Percentiles rank a stretch among this genome's conserved stretches.
phyloP scores from a whole-genome alignment of 768 basidiomycete genomes.

The Erythrobasidium yunnanense region DNA sequence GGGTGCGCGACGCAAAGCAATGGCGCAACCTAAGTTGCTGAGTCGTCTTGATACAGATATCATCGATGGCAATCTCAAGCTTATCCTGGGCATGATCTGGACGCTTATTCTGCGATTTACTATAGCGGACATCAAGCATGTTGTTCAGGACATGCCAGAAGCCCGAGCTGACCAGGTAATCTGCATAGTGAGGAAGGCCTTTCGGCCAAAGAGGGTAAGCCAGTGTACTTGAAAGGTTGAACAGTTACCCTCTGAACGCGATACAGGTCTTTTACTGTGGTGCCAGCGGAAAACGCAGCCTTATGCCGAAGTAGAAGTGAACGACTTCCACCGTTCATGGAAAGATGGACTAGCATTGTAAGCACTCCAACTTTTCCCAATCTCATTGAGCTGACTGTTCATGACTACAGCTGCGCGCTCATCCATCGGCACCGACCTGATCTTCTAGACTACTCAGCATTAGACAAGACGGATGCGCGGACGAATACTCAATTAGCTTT shows the following conservation, averaged over 20 bases:
- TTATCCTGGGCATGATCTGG: slow-evolving; percentile 92
- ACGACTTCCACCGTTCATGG: slow-evolving; percentile 88
- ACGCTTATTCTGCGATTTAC: slow-evolving; percentile 92
- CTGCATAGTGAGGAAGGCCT: slow-evolving; percentile 82
- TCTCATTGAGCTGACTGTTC: slow-evolving; percentile 16
- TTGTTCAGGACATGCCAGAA: slow-evolving; percentile 27
- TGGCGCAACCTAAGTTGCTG: not conserved
- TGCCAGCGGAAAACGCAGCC: slow-evolving; percentile 90
- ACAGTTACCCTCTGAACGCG: not conserved
- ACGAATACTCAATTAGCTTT: slow-evolving; percentile 82
- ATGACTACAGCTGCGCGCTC: slow-evolving; percentile 67
- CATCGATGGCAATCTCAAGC: slow-evolving; percentile 95
- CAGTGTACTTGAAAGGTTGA: too few species aligned
- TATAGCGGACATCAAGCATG: slow-evolving; percentile 92
- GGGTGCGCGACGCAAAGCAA: slow-evolving; percentile 47
- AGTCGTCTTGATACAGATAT: slow-evolving; percentile 54
- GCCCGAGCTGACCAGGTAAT: too few species aligned
- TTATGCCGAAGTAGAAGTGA: slow-evolving; percentile 77
- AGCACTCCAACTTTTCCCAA: slow-evolving; percentile 40
- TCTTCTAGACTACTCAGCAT: slow-evolving; percentile 71
- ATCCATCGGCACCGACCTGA: slow-evolving; percentile 97
- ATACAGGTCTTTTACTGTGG: slow-evolving; percentile 63
- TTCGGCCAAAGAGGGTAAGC: slow-evolving; percentile 82
- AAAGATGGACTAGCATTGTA: slow-evolving; percentile 90
- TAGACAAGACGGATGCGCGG: slow-evolving; percentile 75